Evolutionary conservation across 208 protist genomes (phyloP).

Genomic region (Leishmania braziliensis): DNA sequence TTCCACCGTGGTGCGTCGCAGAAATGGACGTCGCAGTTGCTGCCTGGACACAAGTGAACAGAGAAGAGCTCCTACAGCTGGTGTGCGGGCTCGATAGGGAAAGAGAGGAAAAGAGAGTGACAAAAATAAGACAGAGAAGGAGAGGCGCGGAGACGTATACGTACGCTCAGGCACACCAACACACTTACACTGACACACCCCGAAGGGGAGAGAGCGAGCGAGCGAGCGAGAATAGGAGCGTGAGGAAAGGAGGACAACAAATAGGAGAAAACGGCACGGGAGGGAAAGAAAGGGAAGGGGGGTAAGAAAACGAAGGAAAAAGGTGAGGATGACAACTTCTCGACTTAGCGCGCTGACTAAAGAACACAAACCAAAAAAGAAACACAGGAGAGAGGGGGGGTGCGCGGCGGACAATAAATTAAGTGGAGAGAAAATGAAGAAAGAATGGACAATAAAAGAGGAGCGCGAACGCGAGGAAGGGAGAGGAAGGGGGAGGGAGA

Average conservation of each 20-base stretch:
- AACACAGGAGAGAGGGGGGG: neutral
- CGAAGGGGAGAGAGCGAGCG: neutral
- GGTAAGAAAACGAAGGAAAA: neutral
- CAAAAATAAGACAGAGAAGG: neutral
- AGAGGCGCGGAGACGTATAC: neutral
- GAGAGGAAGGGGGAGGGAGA: neutral
- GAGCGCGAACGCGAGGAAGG: neutral
- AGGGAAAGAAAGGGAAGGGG: slow-evolving; percentile 4
- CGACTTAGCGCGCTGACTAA: neutral
- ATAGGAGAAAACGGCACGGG: neutral
- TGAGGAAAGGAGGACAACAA: neutral
- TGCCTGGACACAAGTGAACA: neutral
- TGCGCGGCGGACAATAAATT: neutral
- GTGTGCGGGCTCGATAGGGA: neutral
- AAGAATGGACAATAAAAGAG: neutral
- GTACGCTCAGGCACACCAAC: neutral
- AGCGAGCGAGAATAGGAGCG: neutral
- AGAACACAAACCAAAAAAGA: slow-evolving; percentile 6
- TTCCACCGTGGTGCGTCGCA: neutral
- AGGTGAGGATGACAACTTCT: neutral
- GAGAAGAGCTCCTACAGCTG: neutral
- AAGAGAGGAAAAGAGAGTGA: neutral
- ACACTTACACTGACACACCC: neutral
- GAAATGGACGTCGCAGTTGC: neutral
- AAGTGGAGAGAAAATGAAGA: neutral